phyloP scores from a whole-genome alignment of 805 yeast species.

The Nakazawaea ambrosiae region DNA sequence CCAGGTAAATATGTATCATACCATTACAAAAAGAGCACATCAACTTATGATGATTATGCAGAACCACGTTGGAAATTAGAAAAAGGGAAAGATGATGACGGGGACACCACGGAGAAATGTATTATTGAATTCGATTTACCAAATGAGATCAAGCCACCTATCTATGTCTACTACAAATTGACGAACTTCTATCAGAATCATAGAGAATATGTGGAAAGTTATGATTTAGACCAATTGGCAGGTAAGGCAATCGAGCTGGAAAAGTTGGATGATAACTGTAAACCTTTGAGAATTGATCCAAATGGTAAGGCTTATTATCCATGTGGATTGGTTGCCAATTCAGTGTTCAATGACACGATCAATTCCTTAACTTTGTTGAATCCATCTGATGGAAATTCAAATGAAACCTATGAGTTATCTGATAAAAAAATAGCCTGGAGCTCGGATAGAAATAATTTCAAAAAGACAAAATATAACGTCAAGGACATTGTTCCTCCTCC shows the following conservation, averaged over 20 bases:
- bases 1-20: conserved; percentile 52
- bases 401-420: conserved; percentile 34
- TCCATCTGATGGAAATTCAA: conserved; percentile 27
- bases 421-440: conserved; percentile 77
- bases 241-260: conserved; percentile 60
- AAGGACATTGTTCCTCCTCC: conserved; percentile 88
- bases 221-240: conserved; percentile 70
- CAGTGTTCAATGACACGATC: conserved; percentile 85
- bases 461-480: conserved; percentile 62
- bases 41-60: conserved; percentile 22
- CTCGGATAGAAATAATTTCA: conserved; percentile 65
- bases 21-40: conserved; percentile 48
- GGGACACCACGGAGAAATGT: conserved; percentile 42
- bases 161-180: conserved; percentile 75
- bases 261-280: conserved; percentile 45
- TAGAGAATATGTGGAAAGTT: conserved; percentile 84
- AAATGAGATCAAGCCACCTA: conserved; percentile 57
- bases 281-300: conserved; percentile 37
- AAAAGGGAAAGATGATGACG: conserved; percentile 24
- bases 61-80: conserved; percentile 58
- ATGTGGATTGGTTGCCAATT: conserved; percentile 92
- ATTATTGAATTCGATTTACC: conserved; percentile 68
- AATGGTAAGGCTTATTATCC: conserved; percentile 59
- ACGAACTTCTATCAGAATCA: conserved; percentile 94
- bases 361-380: conserved; percentile 40